Evolutionary conservation across 225 moss, liverwort and hornwort genomes (phyloP).

Genomic region (Polytrichum formosum): DNA sequence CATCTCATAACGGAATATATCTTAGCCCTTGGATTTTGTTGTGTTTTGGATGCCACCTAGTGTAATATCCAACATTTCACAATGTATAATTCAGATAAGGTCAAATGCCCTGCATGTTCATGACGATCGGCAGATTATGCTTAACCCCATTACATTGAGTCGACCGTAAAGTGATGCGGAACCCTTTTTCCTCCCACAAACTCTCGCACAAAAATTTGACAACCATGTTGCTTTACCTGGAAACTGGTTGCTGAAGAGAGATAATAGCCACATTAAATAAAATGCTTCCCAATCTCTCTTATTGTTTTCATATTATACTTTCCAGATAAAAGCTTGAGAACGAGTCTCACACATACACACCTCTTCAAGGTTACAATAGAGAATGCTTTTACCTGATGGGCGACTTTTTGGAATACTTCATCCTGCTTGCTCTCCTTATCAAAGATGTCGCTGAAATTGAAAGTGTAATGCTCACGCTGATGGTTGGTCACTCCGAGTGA

Average conservation of each 20-base stretch:
- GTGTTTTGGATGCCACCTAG: too few relatives aligned
- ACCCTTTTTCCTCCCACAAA: background rate
- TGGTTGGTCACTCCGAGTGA: conserved; percentile 42
- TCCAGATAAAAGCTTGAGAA: background rate
- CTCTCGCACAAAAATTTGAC: too few relatives aligned
- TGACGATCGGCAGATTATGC: too few relatives aligned
- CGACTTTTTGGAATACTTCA: conserved; percentile 51
- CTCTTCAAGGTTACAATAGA: background rate
- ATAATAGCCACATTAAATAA: background rate
- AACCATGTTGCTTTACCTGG: too few relatives aligned
- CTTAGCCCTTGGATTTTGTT: too few relatives aligned
- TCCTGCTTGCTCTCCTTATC: conserved; percentile 54
- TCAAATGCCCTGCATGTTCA: too few relatives aligned
- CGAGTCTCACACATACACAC: background rate
- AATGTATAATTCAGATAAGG: too few relatives aligned
- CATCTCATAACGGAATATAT: too few relatives aligned
- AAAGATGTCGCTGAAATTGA: conserved; percentile 49
- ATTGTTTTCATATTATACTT: too few relatives aligned
- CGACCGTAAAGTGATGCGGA: too few relatives aligned
- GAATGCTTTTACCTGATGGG: conserved; percentile 34
- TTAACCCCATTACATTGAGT: too few relatives aligned
- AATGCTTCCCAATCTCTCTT: background rate
- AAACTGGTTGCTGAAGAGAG: background rate
- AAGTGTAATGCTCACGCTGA: conserved; percentile 53
- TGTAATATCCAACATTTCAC: too few relatives aligned